phyloP scores from a whole-genome alignment of 2,329 filamentous ascomycete species.

The Pseudogymnoascus sp. region DNA sequence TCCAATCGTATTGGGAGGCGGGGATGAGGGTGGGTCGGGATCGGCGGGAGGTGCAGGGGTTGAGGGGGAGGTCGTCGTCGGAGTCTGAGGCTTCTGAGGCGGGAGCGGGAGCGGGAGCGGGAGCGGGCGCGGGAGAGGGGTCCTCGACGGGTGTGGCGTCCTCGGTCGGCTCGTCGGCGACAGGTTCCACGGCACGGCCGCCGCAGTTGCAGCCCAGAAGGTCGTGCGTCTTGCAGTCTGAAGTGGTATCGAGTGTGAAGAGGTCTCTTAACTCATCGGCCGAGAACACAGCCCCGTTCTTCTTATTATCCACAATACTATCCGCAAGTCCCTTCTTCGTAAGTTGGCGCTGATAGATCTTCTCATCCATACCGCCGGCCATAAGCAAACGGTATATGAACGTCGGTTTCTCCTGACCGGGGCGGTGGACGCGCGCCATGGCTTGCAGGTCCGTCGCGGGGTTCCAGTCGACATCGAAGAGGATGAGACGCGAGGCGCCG shows the following conservation, averaged over 20 bases:
- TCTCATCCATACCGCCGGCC: conserved; percentile 62
- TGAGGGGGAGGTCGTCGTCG: conserved; percentile 15
- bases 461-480: conserved; percentile 72
- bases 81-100: conserved; percentile 9
- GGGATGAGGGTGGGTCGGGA: conserved; percentile 28
- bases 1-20: conserved; percentile 37
- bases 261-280: conserved; percentile 57
- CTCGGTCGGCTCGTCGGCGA: conserved; percentile 13
- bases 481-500: conserved; percentile 58
- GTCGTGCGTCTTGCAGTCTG: conserved; percentile 58
- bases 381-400: conserved; percentile 62
- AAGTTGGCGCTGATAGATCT: conserved; percentile 65
- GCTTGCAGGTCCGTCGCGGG: conserved; percentile 65
- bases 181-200: conserved; percentile 37
- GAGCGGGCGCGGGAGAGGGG: too few relatives aligned
- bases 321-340: conserved; percentile 63
- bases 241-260: conserved; percentile 54
- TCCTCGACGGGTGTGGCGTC: not conserved
- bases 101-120: not conserved
- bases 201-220: conserved; percentile 54
- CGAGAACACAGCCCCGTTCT: conserved; percentile 51
- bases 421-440: conserved; percentile 65
- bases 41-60: conserved; percentile 9
- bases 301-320: conserved; percentile 61
- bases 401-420: conserved; percentile 59